Evolutionary conservation across 208 protist genomes (phyloP).

Genomic region (Trypanosomatidae sp.): DNA sequence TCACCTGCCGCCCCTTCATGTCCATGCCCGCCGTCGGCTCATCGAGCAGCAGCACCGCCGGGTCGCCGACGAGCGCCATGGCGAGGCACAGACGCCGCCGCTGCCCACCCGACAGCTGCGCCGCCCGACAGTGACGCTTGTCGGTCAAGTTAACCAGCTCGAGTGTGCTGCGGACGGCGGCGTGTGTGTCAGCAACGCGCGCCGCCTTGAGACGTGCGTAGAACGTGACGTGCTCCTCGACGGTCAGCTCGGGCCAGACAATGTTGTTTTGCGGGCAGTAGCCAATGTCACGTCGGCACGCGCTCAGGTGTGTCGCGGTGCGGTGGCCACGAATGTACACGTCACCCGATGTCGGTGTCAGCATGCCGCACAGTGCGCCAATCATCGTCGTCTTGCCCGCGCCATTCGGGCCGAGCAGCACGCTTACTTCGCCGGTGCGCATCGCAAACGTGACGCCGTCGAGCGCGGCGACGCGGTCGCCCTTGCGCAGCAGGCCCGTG

Average conservation of each 20-base stretch:
- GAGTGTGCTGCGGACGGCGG: conserved; percentile 29
- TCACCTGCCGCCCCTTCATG: conserved; percentile 33
- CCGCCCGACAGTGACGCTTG: conserved; percentile 30
- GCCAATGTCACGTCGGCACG: conserved; percentile 75
- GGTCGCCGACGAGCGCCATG: conserved; percentile 74
- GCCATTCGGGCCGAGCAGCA: conserved; percentile 79
- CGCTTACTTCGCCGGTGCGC: conserved; percentile 47
- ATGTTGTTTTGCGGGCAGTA: conserved; percentile 92
- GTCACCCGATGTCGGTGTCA: conserved; percentile 40
- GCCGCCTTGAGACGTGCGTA: conserved; percentile 86
- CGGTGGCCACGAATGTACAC: conserved; percentile 49
- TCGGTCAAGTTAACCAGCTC: conserved; percentile 37
- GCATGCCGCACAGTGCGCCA: conserved; percentile 59
- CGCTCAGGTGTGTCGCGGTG: conserved; percentile 24
- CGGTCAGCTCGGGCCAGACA: conserved; percentile 84
- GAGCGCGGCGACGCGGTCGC: conserved; percentile 38
- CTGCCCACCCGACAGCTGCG: conserved; percentile 62
- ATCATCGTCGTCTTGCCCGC: conserved; percentile 78
- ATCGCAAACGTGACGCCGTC: conserved; percentile 56
- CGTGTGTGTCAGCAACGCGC: conserved; percentile 6
- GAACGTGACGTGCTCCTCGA: conserved; percentile 87
- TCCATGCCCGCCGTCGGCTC: conserved; percentile 91
- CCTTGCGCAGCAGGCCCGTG: conserved; percentile 31
- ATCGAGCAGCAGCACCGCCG: conserved; percentile 71
- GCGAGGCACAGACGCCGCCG: conserved; percentile 70